phyloP scores from a whole-genome alignment of 257 asterid genomes.

The Leptodermis oblonga region DNA sequence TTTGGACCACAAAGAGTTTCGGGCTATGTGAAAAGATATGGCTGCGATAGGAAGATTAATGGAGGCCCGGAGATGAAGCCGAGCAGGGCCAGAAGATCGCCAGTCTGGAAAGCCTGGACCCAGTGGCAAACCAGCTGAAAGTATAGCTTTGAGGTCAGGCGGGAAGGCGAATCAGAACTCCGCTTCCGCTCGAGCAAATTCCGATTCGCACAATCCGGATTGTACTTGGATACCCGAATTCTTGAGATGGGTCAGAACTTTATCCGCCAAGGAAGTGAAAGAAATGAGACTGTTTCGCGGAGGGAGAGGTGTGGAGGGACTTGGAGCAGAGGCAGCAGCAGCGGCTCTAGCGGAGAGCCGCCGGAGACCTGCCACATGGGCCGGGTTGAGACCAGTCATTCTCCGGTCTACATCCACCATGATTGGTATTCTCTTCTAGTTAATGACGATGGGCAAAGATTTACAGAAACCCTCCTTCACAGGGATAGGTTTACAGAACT shows the following conservation, averaged over 20 bases:
- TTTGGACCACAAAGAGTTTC: conserved; percentile 80
- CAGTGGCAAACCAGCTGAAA: conserved; percentile 72
- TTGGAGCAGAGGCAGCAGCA: conserved; percentile 58
- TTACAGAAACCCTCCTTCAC: background rate
- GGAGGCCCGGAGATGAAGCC: conserved; percentile 78
- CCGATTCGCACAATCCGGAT: conserved; percentile 68
- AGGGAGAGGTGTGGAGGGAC: conserved; percentile 73
- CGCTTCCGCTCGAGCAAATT: conserved; percentile 86
- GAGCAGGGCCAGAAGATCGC: conserved; percentile 70
- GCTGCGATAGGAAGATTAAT: conserved; percentile 81
- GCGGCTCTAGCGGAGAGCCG: conserved; percentile 96
- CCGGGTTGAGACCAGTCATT: conserved; percentile 84
- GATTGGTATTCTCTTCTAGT: background rate
- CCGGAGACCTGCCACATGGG: conserved; percentile 87
- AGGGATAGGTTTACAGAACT: background rate
- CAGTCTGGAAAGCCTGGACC: conserved; percentile 94
- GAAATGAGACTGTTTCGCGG: conserved; percentile 85
- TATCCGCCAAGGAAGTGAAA: conserved; percentile 66
- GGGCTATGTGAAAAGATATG: conserved; percentile 74
- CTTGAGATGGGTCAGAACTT: conserved; percentile 62
- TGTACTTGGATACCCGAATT: conserved; percentile 55
- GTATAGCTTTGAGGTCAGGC: conserved; percentile 81
- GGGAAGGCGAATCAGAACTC: conserved; percentile 87
- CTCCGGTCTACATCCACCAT: conserved; percentile 99
- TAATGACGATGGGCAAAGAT: background rate